phyloP scores from a whole-genome alignment of 371 early-diverging fungal species.

The Haplosporangium sp. region DNA sequence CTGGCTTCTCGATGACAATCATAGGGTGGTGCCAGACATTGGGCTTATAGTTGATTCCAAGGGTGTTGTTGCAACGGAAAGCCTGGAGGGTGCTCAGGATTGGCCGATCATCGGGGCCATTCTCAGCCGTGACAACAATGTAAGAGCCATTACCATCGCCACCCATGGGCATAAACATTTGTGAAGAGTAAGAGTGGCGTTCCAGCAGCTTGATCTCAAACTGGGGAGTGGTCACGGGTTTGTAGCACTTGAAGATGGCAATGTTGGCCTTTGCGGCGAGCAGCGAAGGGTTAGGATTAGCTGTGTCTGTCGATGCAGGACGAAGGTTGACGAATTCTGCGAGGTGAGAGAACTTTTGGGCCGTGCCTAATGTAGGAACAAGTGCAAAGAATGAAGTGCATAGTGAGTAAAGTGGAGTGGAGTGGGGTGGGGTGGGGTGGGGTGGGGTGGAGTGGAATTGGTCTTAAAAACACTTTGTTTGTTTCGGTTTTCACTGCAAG shows the following conservation, averaged over 20 bases:
- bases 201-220: constrained; percentile 81
- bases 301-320: constrained; percentile 38
- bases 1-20: constrained; percentile 69
- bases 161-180: constrained; percentile 88
- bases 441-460: not conserved
- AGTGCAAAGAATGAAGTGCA: not conserved
- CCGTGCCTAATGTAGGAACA: constrained; percentile 61
- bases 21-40: constrained; percentile 94
- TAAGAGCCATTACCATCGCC: constrained; percentile 68
- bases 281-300: constrained; percentile 43
- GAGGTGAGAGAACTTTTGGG: constrained; percentile 75
- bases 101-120: constrained; percentile 76
- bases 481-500: too few species aligned
- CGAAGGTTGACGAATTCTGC: constrained; percentile 71
- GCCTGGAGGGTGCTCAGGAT: constrained; percentile 79
- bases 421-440: not conserved
- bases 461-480: not conserved
- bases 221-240: constrained; percentile 58
- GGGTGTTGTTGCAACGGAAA: constrained; percentile 74
- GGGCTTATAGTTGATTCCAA: constrained; percentile 86
- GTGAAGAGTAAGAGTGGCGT: constrained; percentile 88
- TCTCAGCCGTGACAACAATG: constrained; percentile 83
- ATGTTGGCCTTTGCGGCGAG: constrained; percentile 66
- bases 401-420: not conserved
- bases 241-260: constrained; percentile 79